These are phyloP conservation scores for Chrysosporium keratinophilum DNA, from an alignment of 2,329 filamentous ascomycete genomes.

Conservation along the genomic window DNA sequence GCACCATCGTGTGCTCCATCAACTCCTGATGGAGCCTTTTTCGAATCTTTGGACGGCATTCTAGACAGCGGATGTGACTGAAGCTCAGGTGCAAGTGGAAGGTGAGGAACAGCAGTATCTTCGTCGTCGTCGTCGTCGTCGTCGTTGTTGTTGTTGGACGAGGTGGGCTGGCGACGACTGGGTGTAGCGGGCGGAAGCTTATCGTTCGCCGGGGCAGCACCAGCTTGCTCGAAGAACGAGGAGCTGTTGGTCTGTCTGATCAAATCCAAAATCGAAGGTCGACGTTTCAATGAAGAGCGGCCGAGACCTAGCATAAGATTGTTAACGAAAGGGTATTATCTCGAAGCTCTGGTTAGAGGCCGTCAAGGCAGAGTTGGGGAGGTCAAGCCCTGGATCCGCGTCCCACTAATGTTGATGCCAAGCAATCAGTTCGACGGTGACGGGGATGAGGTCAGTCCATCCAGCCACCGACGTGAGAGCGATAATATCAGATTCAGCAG, in stretches of 20 bases:
- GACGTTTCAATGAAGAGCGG: slow-evolving; percentile 47
- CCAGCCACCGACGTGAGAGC: slow-evolving; percentile 31
- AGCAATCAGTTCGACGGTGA: not conserved
- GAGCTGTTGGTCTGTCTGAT: slow-evolving; percentile 41
- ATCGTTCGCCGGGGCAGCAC: not conserved
- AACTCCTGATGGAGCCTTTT: slow-evolving; percentile 36
- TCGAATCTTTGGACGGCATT: slow-evolving; percentile 38
- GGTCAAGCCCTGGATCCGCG: not conserved
- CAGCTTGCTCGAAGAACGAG: slow-evolving; percentile 6
- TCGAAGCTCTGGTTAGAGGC: not conserved
- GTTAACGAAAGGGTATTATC: not conserved
- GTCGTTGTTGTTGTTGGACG: not conserved
- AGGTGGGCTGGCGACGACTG: not conserved
- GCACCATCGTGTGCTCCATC: slow-evolving; percentile 50
- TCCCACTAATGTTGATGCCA: not conserved
- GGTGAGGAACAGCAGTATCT: slow-evolving; percentile 26
- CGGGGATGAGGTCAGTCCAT: not conserved
- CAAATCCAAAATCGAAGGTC: slow-evolving; percentile 54
- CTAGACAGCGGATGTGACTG: slow-evolving; percentile 22
- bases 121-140: not conserved
- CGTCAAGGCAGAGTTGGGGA: not conserved
- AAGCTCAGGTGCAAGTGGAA: slow-evolving; percentile 27
- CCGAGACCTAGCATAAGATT: slow-evolving; percentile 46
- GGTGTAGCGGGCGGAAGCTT: not conserved
- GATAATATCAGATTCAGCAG: slow-evolving; percentile 84